Evolutionary conservation across 257 asterid species (phyloP), one percentile per base, ranked within the genome.

Genomic region (Solanum verrucosum): DNA sequence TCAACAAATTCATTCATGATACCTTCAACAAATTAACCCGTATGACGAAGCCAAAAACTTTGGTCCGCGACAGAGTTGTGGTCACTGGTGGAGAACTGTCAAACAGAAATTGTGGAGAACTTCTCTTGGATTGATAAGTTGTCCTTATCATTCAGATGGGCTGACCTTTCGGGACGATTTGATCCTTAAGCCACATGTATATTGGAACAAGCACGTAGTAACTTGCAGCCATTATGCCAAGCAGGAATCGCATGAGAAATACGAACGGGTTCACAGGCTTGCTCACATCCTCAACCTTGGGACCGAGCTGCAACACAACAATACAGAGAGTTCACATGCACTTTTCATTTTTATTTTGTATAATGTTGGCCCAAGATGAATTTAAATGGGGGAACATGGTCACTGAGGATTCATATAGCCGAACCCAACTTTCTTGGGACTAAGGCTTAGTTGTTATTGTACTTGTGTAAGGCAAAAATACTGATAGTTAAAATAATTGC

Each of bases 141-240:
- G 83, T n/a, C 84, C 49, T 38, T 46, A 3, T 42, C 11, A 12
- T 40, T 91, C 77, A 91, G 90, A 91, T 90, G 25, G 93, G 90
- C 90, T 59, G 81, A 65, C 91, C 91, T 86, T 90, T 91, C 10
- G 92, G 92, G 25, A 90, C 74, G 77, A 91, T 88, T 87, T 90
- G 89, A 91, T 90, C 91, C 88, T 91, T 91, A 23, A 91, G 9
- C 93, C 93, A 91, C 93, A 91, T 91, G 88, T 91, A 91, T 52
- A 91, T 89, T 1, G 93, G 92, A 72, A 91, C 90, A 6, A 91
- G 92, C 25, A 91, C 90, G 29, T 60, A 91, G 73, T 90, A 91
- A 35, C 90, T 82, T 52, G 91, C 92, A 18, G 93, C 93, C 8
- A 86, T 27, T 56, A 90, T 85, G 73, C 93, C 93, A 25, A 91